These are phyloP conservation scores for Bacidia gigantensis DNA, from an alignment of 495 filamentous ascomycete genomes.

Conservation along the genomic window DNA sequence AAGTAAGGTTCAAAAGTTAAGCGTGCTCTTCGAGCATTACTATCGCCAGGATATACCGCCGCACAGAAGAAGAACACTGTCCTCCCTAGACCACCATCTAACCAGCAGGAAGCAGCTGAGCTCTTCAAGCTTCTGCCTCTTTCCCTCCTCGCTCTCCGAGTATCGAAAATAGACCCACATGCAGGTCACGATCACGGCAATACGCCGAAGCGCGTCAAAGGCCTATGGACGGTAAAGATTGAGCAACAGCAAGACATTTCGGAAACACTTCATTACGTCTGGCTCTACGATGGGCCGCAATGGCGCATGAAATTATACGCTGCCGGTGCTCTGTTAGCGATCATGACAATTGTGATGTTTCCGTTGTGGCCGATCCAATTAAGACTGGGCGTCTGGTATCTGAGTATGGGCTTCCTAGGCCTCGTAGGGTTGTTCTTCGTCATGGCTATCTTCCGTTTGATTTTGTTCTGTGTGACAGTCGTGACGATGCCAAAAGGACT, in stretches of 20 bases:
- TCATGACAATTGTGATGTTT: constrained; percentile 86
- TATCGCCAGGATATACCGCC: constrained; percentile 77
- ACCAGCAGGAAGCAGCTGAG: constrained; percentile 68
- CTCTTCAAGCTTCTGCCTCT: constrained; percentile 90
- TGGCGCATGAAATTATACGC: constrained; percentile 88
- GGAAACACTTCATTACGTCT: constrained; percentile 89
- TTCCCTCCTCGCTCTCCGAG: constrained; percentile 86
- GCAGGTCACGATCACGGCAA: constrained; percentile 63
- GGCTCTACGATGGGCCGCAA: constrained; percentile 90
- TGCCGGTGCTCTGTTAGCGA: constrained; percentile 59
- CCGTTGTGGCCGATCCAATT: constrained; percentile 90
- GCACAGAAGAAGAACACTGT: constrained; percentile 73
- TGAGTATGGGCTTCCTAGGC: constrained; percentile 87
- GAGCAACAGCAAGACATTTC: constrained; percentile 90
- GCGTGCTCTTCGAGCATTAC: constrained; percentile 83
- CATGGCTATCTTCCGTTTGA: constrained; percentile 92
- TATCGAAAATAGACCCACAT: constrained; percentile 66
- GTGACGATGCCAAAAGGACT: constrained; percentile 74
- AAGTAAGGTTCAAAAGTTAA: constrained; percentile 61
- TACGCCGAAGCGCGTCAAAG: constrained; percentile 79
- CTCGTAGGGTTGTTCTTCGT: constrained; percentile 90
- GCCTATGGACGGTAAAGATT: constrained; percentile 90
- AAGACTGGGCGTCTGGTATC: constrained; percentile 91
- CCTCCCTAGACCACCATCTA: constrained; percentile 62
- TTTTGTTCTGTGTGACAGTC: constrained; percentile 87